Base-by-base conservation (phyloP, 441 rosid species). In the Mallotus japonicus region DNA sequence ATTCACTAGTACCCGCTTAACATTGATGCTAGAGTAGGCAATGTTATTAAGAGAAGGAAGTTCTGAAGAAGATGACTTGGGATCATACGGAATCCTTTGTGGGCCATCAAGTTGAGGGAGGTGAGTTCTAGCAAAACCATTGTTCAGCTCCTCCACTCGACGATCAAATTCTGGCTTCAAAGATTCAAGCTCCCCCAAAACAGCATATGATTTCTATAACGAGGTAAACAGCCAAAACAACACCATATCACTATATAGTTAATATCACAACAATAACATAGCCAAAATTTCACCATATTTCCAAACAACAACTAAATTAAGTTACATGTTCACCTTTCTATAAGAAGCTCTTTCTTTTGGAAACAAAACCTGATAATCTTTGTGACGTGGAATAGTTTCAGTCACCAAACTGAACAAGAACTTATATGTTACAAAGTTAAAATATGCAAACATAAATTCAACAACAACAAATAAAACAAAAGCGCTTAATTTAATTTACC, bases 351-450 rank as follows among this genome's bases (percentile, higher is more conserved):
- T 89, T 73, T 87, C 95, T 79, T 86, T 92, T 20, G 83, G 73
- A 78, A 75, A 82, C 65, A 79, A 77, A 47, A 73, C 79, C 46
- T 78, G 91, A 72, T 92, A 95, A 79, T 93, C 99, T 77, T 88
- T 90, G 81, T 95, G 98, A 74, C 74, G 87, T 0, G 97, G 99
- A 73, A 93, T 95, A 16, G 97, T 95, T 80, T 95, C 99, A 54
- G 97, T 90, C 42, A 93, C 37, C 63, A 73, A 76, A 71, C 73
- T 65, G 54, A 40, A 10, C 63, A 77, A 67, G 55, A 59, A 62
- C 58, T 76, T 61, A 65, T 70, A 76, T 49, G 68, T 73, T 60
- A 73, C 34, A 17, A 72, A 59, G 50, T 8, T 20, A 59, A 73
- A 54, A 28, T 28, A 37, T 15, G 10, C 57, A 62, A 54, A 0